Evolutionary conservation across 345 rosid species (phyloP).

Genomic region (Nephelium lappaceum): DNA sequence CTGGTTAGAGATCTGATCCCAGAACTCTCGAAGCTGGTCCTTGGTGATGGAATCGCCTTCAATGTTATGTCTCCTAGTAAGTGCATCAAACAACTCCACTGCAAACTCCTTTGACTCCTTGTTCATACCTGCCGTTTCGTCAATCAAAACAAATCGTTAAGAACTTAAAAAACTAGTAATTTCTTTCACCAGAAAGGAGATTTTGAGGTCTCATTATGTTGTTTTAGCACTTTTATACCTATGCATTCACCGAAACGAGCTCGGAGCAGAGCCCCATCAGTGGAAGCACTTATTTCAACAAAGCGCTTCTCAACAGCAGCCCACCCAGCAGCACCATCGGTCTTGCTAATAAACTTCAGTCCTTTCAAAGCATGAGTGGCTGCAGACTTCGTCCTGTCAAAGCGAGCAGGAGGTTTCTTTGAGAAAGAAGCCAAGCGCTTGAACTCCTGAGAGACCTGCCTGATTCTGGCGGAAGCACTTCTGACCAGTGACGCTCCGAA

Average conservation of each 20-base stretch:
- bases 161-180: neutral
- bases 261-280: constrained; percentile 47
- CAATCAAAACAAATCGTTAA: neutral
- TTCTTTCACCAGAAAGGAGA: neutral
- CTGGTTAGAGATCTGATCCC: constrained; percentile 79
- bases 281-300: constrained; percentile 55
- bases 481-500: constrained; percentile 38
- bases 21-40: constrained; percentile 54
- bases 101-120: constrained; percentile 74
- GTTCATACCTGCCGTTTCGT: constrained; percentile 54
- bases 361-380: constrained; percentile 70
- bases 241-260: constrained; percentile 67
- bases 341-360: constrained; percentile 72
- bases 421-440: constrained; percentile 58
- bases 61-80: constrained; percentile 57
- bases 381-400: constrained; percentile 69
- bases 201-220: neutral
- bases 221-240: constrained; percentile 32
- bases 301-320: constrained; percentile 66
- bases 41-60: constrained; percentile 54
- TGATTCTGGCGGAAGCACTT: constrained; percentile 51
- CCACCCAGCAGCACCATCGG: constrained; percentile 75
- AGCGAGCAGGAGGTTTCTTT: constrained; percentile 43
- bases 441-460: constrained; percentile 66
- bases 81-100: constrained; percentile 64